Base-by-base conservation (phyloP, 495 filamentous ascomycete species). In the Penicillium subrubescens region DNA sequence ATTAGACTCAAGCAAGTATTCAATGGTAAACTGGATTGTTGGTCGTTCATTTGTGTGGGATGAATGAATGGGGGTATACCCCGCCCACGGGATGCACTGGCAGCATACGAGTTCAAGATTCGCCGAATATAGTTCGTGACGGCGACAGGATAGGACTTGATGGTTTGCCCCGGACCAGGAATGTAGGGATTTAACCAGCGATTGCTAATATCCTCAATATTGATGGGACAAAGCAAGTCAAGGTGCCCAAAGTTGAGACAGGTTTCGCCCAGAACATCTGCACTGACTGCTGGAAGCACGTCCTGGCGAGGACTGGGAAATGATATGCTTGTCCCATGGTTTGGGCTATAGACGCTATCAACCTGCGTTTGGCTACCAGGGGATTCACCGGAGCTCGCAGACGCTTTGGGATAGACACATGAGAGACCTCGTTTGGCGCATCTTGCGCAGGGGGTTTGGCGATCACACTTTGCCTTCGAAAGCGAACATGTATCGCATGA, bases 111-210 rank as follows among this genome's bases (percentile, higher is more conserved):
- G 51, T 81, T 82, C 7, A 84, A 65, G 10, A 79, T 71, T n/a
- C 75, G 75, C 46, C 66, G 77, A 17, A 82, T 76, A 31, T 82
- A 81, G 5, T 62, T 55, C 0, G 67, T 66, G n/a, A 80, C 70
- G 5, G 43, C 58, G 15, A 71, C 37, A 0, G 76, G 75, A 46
- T 82, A 81, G 8, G 72, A 53, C 58, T 83, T 83, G 23, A 75
- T 53, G 21, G 54, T 70, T 52, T 82, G 80, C 1, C 71, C 77
- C 0, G 79, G 70, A 10, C 75, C 51, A 2, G 78, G 81, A 54
- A 83, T 77, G 52, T 77, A 83, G 8, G 77, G 59, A 29, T 79
- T 77, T 56, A 82, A 46, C 81, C 79, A 84, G 34, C 81, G 81
- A 57, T 81, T 80, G 17, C 71, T 77, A 57, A 84, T 83, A 5